A percentile compares a stretch with the other conserved stretches of the same genome.
phyloP scores from a whole-genome alignment of 345 rosid genomes.

The Cardamine resedifolia region DNA sequence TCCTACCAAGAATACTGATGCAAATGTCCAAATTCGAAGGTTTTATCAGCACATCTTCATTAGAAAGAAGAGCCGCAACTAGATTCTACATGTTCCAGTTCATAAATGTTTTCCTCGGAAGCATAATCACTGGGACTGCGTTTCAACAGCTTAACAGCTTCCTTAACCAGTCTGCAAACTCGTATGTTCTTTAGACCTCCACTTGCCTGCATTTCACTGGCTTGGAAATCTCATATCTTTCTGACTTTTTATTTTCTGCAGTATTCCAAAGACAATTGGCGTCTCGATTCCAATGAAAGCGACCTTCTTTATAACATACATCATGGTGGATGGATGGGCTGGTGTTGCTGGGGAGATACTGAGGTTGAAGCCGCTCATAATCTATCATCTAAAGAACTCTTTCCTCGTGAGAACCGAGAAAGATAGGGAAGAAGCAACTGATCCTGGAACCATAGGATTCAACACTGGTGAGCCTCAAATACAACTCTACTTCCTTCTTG shows the following conservation, averaged over 20 bases:
- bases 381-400: slow-evolving; percentile 76
- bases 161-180: slow-evolving; percentile 77
- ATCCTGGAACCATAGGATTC: slow-evolving; percentile 91
- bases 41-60: slow-evolving; percentile 58
- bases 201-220: neutral
- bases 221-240: neutral
- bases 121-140: slow-evolving; percentile 92
- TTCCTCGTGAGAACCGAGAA: slow-evolving; percentile 86
- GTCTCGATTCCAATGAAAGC: slow-evolving; percentile 96
- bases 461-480: slow-evolving; percentile 94
- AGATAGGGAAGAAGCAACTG: slow-evolving; percentile 97
- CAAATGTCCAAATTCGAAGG: slow-evolving; percentile 97
- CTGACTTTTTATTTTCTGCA: slow-evolving; percentile 25
- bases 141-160: slow-evolving; percentile 86
- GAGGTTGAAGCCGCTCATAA: slow-evolving; percentile 75
- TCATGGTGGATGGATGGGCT: slow-evolving; percentile 99
- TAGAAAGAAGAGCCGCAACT: slow-evolving; percentile 88
- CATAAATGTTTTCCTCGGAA: slow-evolving; percentile 92
- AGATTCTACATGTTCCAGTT: slow-evolving; percentile 84
- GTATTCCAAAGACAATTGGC: slow-evolving; percentile 87
- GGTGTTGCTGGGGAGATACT: slow-evolving; percentile 95
- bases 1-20: slow-evolving; percentile 89
- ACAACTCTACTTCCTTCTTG: slow-evolving; percentile 94
- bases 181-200: slow-evolving; percentile 51
- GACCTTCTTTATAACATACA: slow-evolving; percentile 90